Conservation (phyloP, 345 rosid species). For the Acer yangbiense region DNA sequence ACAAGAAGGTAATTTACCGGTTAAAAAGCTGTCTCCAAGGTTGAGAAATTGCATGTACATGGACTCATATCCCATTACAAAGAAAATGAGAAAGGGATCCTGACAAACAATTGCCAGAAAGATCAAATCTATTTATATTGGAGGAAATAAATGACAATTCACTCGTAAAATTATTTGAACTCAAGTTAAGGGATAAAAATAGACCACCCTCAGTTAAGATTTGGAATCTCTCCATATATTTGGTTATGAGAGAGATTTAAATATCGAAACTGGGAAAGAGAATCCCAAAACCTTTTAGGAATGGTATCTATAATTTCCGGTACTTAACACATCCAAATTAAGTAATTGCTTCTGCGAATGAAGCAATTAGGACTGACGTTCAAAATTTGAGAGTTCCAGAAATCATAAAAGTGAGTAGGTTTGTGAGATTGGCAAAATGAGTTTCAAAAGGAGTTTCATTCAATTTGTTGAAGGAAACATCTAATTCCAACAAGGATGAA, state of each 20-base stretch:
- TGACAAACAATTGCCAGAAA: background rate
- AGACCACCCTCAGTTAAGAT: background rate
- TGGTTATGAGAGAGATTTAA: slow-evolving; percentile 35
- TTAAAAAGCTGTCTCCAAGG: slow-evolving; percentile 32
- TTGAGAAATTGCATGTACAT: slow-evolving; percentile 34
- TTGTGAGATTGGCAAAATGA: background rate
- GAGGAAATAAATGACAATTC: slow-evolving; percentile 17
- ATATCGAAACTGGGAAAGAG: background rate
- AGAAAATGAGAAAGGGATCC: slow-evolving; percentile 14
- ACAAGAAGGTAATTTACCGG: slow-evolving; percentile 31
- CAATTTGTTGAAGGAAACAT: too few relatives aligned
- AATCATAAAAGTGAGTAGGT: background rate
- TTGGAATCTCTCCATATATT: slow-evolving; percentile 29
- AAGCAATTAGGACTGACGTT: slow-evolving; percentile 18
- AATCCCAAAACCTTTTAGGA: slow-evolving; percentile 33
- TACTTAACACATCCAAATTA: slow-evolving; percentile 26
- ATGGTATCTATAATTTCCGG: slow-evolving; percentile 29
- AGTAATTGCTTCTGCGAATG: slow-evolving; percentile 6
- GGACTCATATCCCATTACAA: slow-evolving; percentile 21
- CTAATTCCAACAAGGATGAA: background rate
- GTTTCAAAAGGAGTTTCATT: too few relatives aligned
- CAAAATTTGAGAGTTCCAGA: slow-evolving; percentile 25
- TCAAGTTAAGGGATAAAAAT: slow-evolving; percentile 20
- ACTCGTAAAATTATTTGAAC: slow-evolving; percentile 23
- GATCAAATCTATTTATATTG: background rate